phyloP scores from a whole-genome alignment of 2,329 filamentous ascomycete genomes.

The Ceratocystis ficicola region DNA sequence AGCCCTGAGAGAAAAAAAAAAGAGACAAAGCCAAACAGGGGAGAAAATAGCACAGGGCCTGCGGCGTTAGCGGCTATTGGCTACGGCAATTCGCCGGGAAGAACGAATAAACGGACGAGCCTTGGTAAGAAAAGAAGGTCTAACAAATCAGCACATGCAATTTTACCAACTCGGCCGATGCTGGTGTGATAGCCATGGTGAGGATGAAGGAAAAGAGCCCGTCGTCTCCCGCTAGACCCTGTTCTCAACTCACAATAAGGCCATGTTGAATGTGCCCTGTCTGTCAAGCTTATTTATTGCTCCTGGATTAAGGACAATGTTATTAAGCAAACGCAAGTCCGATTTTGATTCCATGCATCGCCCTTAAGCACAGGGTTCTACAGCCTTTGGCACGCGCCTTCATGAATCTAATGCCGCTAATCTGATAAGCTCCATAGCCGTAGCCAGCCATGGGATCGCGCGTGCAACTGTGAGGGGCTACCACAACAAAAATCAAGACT shows the following conservation, averaged over 20 bases:
- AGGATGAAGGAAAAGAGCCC: not conserved
- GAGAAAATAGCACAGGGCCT: not conserved
- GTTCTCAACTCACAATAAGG: not conserved
- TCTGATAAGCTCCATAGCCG: not conserved
- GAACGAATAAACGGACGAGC: not conserved
- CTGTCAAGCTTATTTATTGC: constrained; percentile 1
- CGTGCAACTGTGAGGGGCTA: too few species aligned
- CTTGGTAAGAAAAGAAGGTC: not conserved
- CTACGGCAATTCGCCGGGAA: constrained; percentile 3
- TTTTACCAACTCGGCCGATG: not conserved
- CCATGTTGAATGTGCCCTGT: not conserved
- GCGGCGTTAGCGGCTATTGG: not conserved
- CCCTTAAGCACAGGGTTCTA: not conserved
- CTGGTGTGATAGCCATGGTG: not conserved
- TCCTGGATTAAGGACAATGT: not conserved
- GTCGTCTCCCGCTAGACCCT: not conserved
- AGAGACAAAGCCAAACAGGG: not conserved
- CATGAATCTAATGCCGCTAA: not conserved
- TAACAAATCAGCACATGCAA: constrained; percentile 6
- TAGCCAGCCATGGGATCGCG: not conserved
- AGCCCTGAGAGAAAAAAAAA: not conserved
- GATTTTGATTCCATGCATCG: not conserved
- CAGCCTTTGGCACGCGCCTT: not conserved
- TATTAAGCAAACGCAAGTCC: too few species aligned
- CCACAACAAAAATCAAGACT: not conserved